These are phyloP conservation scores for Colletotrichum sublineola DNA, from an alignment of 2,329 filamentous ascomycete species.

Conservation along the genomic window DNA sequence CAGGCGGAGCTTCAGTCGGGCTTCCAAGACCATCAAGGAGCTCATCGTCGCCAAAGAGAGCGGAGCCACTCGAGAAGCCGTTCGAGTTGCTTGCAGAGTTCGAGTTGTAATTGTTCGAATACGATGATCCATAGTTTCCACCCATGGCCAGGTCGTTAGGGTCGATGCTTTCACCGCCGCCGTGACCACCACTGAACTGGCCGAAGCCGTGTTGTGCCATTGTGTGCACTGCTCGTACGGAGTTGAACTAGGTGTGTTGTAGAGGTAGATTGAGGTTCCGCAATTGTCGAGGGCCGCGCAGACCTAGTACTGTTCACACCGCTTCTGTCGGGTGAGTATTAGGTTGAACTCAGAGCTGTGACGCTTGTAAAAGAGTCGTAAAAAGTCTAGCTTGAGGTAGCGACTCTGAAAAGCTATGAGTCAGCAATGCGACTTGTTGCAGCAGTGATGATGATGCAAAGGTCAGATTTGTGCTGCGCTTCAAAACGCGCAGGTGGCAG, in stretches of 20 bases:
- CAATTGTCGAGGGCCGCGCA: constrained; percentile 16
- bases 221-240: constrained; percentile 39
- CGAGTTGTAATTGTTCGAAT: constrained; percentile 67
- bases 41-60: constrained; percentile 89
- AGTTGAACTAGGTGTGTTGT: neutral
- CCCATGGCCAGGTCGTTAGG: constrained; percentile 86
- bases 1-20: constrained; percentile 65
- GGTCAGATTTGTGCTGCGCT: constrained; percentile 10
- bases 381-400: neutral
- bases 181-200: constrained; percentile 68
- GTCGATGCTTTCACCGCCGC: constrained; percentile 73
- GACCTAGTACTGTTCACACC: constrained; percentile 26
- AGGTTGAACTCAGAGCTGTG: neutral
- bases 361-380: neutral
- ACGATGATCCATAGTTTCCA: constrained; percentile 71
- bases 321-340: constrained; percentile 18
- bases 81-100: constrained; percentile 70
- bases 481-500: neutral
- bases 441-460: neutral
- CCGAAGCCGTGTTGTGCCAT: constrained; percentile 71
- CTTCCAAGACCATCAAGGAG: constrained; percentile 79
- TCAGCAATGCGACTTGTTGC: constrained; percentile 20
- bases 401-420: constrained; percentile 2
- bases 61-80: constrained; percentile 82
- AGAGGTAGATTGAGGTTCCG: constrained; percentile 13